phyloP scores from a whole-genome alignment of 2,329 filamentous ascomycete species.

The Aureobasidium sp. region DNA sequence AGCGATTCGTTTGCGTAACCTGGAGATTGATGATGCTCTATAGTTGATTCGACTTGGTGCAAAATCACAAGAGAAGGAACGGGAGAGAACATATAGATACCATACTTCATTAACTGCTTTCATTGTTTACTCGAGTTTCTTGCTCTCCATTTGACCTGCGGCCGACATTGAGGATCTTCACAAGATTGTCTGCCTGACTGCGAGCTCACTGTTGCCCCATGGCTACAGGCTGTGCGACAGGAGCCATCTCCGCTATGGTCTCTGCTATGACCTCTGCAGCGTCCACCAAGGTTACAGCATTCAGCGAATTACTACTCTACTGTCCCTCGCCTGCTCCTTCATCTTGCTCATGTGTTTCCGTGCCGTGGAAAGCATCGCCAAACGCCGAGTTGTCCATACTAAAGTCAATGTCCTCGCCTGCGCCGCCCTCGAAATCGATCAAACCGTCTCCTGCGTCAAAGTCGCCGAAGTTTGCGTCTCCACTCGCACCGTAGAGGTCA shows the following conservation, averaged over 20 bases:
- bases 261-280: neutral
- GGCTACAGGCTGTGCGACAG: too few species aligned
- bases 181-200: too few species aligned
- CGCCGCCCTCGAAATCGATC: slow-evolving; percentile 31
- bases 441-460: slow-evolving; percentile 44
- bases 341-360: slow-evolving; percentile 27
- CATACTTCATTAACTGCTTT: too few species aligned
- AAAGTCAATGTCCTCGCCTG: slow-evolving; percentile 52
- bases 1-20: too few species aligned
- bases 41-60: too few species aligned
- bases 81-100: too few species aligned
- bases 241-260: neutral
- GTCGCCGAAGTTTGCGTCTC: slow-evolving; percentile 43
- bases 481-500: slow-evolving; percentile 37
- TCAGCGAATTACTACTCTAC: neutral
- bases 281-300: neutral
- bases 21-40: too few species aligned
- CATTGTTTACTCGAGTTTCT: too few species aligned
- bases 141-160: too few species aligned
- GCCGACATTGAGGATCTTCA: too few species aligned
- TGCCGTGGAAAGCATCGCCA: slow-evolving; percentile 68
- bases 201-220: too few species aligned
- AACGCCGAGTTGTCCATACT: slow-evolving; percentile 75
- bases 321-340: slow-evolving; percentile 14
- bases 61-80: too few species aligned